A percentile compares a stretch with the other conserved stretches of the same genome.
phyloP scores from a whole-genome alignment of 805 yeast species.

The Pichia heedii region DNA sequence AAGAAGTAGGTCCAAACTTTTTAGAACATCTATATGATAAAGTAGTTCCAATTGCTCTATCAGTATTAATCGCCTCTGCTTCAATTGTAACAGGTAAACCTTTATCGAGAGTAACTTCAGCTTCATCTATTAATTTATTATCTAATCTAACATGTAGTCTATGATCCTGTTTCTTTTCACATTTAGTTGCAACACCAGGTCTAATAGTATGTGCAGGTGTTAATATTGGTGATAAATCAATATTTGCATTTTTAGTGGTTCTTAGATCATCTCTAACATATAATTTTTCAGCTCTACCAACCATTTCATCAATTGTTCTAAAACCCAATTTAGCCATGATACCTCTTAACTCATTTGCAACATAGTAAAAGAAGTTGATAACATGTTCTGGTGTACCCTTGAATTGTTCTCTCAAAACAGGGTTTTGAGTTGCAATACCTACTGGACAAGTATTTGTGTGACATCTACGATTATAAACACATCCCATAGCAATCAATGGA shows the following conservation, averaged over 20 bases:
- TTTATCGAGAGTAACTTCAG: slow-evolving; percentile 88
- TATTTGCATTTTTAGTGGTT: slow-evolving; percentile 81
- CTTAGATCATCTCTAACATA: slow-evolving; percentile 76
- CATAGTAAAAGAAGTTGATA: slow-evolving; percentile 91
- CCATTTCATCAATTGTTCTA: slow-evolving; percentile 95
- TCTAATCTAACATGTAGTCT: slow-evolving; percentile 87
- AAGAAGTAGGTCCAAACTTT: slow-evolving; percentile 83
- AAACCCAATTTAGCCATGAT: slow-evolving; percentile 94
- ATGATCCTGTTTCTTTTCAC: slow-evolving; percentile 90
- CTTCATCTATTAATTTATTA: slow-evolving; percentile 91
- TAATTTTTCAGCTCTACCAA: slow-evolving; percentile 91
- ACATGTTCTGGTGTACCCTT: slow-evolving; percentile 98
- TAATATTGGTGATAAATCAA: slow-evolving; percentile 85
- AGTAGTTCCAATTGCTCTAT: slow-evolving; percentile 93
- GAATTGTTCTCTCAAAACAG: slow-evolving; percentile 83
- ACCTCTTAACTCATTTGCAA: slow-evolving; percentile 83
- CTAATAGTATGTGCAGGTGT: slow-evolving; percentile 96
- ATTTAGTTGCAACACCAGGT: slow-evolving; percentile 93
- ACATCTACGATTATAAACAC: slow-evolving; percentile 93
- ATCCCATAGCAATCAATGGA: slow-evolving; percentile 94
- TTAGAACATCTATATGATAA: slow-evolving; percentile 90
- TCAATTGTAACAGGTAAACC: slow-evolving; percentile 95
- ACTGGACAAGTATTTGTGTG: slow-evolving; percentile 94
- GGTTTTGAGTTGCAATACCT: slow-evolving; percentile 98
- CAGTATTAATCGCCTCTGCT: slow-evolving; percentile 90